These are phyloP conservation scores for Diplodia corticola DNA, from an alignment of 2,329 filamentous ascomycete species.

Conservation along the genomic window DNA sequence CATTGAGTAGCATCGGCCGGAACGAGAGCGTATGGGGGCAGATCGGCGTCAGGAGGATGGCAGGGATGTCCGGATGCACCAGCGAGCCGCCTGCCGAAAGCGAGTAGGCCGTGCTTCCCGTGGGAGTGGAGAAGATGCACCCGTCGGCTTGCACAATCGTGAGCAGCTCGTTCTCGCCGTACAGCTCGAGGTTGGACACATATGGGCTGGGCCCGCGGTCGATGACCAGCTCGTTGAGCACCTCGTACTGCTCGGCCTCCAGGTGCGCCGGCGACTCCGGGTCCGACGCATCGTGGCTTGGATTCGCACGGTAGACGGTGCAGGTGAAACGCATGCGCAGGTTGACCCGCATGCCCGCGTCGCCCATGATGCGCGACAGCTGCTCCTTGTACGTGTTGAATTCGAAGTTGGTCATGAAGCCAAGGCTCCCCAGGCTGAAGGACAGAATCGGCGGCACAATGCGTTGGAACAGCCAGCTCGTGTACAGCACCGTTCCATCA, in stretches of 20 bases:
- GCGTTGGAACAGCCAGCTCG: conserved; percentile 88
- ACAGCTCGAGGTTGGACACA: conserved; percentile 94
- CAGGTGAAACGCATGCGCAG: conserved; percentile 98
- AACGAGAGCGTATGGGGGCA: conserved; percentile 97
- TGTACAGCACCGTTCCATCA: conserved; percentile 84
- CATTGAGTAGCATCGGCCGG: conserved; percentile 95
- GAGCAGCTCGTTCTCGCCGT: conserved; percentile 90
- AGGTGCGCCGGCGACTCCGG: conserved; percentile 57
- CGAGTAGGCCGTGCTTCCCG: conserved; percentile 87
- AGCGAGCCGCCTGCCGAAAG: conserved; percentile 93
- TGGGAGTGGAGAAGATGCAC: conserved; percentile 96
- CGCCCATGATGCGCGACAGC: conserved; percentile 86
- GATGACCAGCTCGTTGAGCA: conserved; percentile 97
- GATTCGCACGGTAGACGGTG: conserved; percentile 78
- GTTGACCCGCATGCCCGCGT: conserved; percentile 94
- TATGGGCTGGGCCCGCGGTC: conserved; percentile 96
- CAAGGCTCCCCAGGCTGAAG: conserved; percentile 80
- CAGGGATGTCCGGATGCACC: conserved; percentile 94
- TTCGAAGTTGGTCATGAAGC: conserved; percentile 86
- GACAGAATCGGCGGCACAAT: conserved; percentile 82
- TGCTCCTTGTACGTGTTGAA: conserved; percentile 87
- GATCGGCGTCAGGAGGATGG: conserved; percentile 94
- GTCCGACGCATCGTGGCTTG: conserved; percentile 33
- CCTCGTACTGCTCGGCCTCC: conserved; percentile 94
- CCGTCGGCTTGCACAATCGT: conserved; percentile 96